Evolutionary conservation across 768 basidiomycete genomes (phyloP), one percentile per base, ranked within the genome.

Genomic region (Boletus vermiculosoides): DNA sequence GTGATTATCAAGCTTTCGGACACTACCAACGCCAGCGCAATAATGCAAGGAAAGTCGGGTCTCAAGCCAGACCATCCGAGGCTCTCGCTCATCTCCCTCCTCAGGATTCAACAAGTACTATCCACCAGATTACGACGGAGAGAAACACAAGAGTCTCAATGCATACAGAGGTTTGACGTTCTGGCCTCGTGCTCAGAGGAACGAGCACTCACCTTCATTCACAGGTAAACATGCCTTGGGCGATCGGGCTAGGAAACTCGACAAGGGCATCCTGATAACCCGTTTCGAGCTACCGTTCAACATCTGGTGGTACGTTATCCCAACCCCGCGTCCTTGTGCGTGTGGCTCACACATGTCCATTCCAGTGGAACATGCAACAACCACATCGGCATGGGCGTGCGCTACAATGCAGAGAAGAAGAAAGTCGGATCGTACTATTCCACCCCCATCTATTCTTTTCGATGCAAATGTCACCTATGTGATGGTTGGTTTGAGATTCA

Each of bases 401-500:
- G 97, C n/a, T 99, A 98, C 78, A 99, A 99, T 63, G 97, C 97
- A 0, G 95, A 98, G 74, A 99, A 99, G 83, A 90, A 90, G 78
- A 98, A 96, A 73, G 83, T 98, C 34, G 97, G 97, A 15, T 85
- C 83, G 56, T 99, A 99, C 74, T 94, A 89, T 69, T 92, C 92
- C 7, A 98, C 95, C 0, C 91, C 94, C 11, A 98, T 99, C 53
- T 98, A 78, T 69, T 90, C 88, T 7, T 99, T 99, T 72, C 83
- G 94, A 45, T 98, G 97, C 75, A 99, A 99, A 81, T 99, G 96
- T 67, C 95, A 98, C 71, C 75, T 98, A 1, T 98, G 97, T 68
- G 85, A 86, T 61, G 87, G 87, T n/a, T 96, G 94, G 94, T 98
- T 98, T 62, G 95, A 97, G 76, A 94, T 99, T 51, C 84, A 95